Percentiles rank a stretch among this genome's conserved stretches.
Conservation (phyloP, 441 rosid species). For the Flueggea neowawraea region DNA sequence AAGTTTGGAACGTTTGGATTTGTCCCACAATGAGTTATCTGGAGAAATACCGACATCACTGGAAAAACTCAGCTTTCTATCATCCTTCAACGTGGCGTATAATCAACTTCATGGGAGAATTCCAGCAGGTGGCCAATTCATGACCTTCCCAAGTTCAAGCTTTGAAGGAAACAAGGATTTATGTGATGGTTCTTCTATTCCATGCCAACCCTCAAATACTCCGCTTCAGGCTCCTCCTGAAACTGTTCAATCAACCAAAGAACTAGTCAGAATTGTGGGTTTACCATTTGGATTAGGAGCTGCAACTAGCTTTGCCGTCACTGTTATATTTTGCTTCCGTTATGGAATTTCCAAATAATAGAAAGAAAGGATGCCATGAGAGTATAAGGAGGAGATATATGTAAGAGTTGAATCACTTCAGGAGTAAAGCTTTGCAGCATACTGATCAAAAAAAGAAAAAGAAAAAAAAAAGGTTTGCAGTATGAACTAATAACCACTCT, state of each 20-base stretch:
- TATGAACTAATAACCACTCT: no score
- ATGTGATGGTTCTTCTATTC: constrained; percentile 27
- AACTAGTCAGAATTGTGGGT: neutral
- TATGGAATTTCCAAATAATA: constrained; percentile 4
- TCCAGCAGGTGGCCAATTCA: constrained; percentile 14
- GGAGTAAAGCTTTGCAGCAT: no score
- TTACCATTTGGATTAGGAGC: constrained; percentile 3
- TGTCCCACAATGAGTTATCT: no score
- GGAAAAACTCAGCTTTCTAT: constrained; percentile 12
- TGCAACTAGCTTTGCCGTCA: constrained; percentile 3
- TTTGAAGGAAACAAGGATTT: constrained; percentile 30
- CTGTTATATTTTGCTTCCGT: neutral
- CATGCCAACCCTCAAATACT: neutral
- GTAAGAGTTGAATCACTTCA: no score
- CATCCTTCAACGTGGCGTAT: constrained; percentile 11
- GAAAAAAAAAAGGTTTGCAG: no score
- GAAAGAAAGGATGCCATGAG: no score
- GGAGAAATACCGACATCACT: neutral
- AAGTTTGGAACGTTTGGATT: no score
- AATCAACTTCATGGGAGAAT: constrained; percentile 6
- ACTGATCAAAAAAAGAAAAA: no score
- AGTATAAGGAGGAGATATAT: no score
- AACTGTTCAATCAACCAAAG: neutral
- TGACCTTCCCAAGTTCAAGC: constrained; percentile 16
- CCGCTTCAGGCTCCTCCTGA: neutral